Base-by-base conservation (phyloP, 768 basidiomycete genomes). In the Trametes gibbosa region DNA sequence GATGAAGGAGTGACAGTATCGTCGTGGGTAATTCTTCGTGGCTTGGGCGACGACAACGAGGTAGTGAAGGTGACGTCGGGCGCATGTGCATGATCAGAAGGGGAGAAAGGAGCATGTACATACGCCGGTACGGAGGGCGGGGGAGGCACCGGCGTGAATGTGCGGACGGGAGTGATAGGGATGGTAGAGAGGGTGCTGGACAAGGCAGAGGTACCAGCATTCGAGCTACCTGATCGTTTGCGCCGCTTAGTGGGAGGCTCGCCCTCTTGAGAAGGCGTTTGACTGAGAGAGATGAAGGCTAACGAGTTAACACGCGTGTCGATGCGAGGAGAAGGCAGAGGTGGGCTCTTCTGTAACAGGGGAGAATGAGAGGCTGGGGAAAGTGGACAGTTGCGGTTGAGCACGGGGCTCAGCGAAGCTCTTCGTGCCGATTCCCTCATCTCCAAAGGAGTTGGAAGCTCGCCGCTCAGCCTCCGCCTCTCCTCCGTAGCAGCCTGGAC, bases 401-500 rank as follows among this genome's bases (percentile, higher is more conserved):
- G 53, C 24, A 58, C 58, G 9, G 65, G 65, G 51, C 65, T 65
- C 40, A 57, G 19, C 19, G 61, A 62, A 1, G 61, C 56, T 32
- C 43, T 57, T 10, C 61, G 56, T 17, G 56, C 61, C 7, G 52
- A 24, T 24, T 62, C 61, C 13, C 35, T 43, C 12, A 27, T 29
- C 19, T 62, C 56, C 1, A 53, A 13, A 45, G 56, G 52, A n/a
- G 61, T 58, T 4, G 56, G 52, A 48, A 65, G 55, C 48, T 70
- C 66, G 46, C 70, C 65, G 61, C 75, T 70, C 50, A 89, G 76
- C 27, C 85, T 73, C 34, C 80, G 76, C 45, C 83, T 79, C 65
- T 89, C 87, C 65, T 85, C 82, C 0, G 84, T 83, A 4, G 88
- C 88, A 21, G 81, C 87, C 71, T 88, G 85, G 12, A 86, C 87